phyloP scores from a whole-genome alignment of 306 rosid genomes.

The Abrus pulchellus region DNA sequence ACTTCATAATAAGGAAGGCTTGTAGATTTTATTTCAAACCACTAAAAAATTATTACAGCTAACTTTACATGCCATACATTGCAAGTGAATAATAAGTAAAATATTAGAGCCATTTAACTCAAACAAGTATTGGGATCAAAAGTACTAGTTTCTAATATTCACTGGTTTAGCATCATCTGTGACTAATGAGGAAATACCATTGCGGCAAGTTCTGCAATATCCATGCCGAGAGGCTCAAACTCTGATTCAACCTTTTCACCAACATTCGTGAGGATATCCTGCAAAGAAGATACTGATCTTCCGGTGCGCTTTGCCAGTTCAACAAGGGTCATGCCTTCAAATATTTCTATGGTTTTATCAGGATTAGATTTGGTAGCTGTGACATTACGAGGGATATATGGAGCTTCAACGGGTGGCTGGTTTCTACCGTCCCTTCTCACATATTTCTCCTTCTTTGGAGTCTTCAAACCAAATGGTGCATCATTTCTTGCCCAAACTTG shows the following conservation, averaged over 20 bases:
- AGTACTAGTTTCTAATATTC: constrained; percentile 33
- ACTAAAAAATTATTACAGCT: not conserved
- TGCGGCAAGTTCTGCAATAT: constrained; percentile 79
- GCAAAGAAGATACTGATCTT: constrained; percentile 68
- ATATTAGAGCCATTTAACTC: constrained; percentile 13
- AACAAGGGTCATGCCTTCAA: constrained; percentile 86
- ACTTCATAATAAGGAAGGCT: not conserved
- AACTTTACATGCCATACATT: constrained; percentile 18
- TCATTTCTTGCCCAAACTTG: constrained; percentile 64
- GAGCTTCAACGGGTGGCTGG: constrained; percentile 84
- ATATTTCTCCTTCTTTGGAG: constrained; percentile 73
- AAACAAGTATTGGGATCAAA: constrained; percentile 27
- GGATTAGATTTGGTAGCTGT: constrained; percentile 55
- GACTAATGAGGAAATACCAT: constrained; percentile 68
- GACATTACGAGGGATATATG: constrained; percentile 71
- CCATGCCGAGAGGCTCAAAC: constrained; percentile 85
- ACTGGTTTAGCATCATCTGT: constrained; percentile 34
- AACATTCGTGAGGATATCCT: constrained; percentile 71
- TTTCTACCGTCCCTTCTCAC: constrained; percentile 59
- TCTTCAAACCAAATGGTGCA: constrained; percentile 62
- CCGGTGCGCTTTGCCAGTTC: constrained; percentile 90
- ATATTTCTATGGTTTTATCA: constrained; percentile 82
- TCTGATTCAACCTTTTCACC: constrained; percentile 89
- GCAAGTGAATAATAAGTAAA: constrained; percentile 19
- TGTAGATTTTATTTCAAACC: constrained; percentile 29